phyloP scores from a whole-genome alignment of 2,329 filamentous ascomycete genomes.

The Diplodia intermedia region DNA sequence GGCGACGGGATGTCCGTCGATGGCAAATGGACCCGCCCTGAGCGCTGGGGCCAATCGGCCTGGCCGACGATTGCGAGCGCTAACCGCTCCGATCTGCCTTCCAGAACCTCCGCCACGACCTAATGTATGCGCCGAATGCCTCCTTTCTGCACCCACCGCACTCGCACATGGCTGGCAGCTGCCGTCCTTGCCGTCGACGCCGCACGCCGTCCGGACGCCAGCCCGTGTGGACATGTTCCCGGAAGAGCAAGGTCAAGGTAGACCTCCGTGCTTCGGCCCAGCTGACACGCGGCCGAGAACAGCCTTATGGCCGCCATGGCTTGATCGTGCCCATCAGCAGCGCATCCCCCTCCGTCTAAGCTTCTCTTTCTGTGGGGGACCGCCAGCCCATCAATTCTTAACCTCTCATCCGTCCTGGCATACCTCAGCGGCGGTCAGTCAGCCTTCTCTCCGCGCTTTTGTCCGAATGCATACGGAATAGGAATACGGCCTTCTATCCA shows the following conservation, averaged over 20 bases:
- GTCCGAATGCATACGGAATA: slow-evolving; percentile 3
- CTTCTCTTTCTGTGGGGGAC: slow-evolving; percentile 4
- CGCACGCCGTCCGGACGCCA: background rate
- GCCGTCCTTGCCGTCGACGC: background rate
- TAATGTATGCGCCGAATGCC: background rate
- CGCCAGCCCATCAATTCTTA: background rate
- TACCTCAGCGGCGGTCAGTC: background rate
- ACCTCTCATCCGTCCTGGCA: background rate
- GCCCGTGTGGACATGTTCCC: slow-evolving; percentile 16
- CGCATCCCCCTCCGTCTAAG: background rate
- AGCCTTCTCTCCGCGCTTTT: background rate
- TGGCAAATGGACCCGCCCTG: slow-evolving; percentile 18
- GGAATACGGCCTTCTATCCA: slow-evolving; percentile 15
- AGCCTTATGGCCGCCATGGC: slow-evolving; percentile 8
- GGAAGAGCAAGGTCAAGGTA: background rate
- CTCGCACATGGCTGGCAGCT: background rate
- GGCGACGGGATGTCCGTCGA: slow-evolving; percentile 16
- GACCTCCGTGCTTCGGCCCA: slow-evolving; percentile 13
- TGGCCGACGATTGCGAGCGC: background rate
- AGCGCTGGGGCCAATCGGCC: slow-evolving; percentile 14
- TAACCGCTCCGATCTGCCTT: slow-evolving; percentile 11
- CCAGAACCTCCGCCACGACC: slow-evolving; percentile 5
- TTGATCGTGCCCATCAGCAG: background rate
- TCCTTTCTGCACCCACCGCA: background rate
- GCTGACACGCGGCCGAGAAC: slow-evolving; percentile 16